Conservation (phyloP, 2,329 filamentous ascomycete species). For the Diaporthe longicolla region DNA sequence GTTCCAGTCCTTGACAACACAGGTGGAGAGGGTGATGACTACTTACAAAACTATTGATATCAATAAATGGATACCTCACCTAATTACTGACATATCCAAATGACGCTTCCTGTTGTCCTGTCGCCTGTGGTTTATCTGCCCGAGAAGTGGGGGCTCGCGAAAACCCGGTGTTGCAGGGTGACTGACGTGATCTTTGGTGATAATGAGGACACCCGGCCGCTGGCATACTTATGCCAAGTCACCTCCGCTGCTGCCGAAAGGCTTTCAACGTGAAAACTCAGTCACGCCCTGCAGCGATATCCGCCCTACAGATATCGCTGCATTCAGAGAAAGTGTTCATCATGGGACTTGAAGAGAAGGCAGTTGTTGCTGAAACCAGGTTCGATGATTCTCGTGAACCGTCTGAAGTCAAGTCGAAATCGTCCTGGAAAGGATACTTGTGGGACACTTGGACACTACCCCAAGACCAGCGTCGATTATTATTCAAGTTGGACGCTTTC, state of each 20-base stretch:
- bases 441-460: constrained; percentile 56
- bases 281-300: background rate
- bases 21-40: background rate
- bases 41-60: background rate
- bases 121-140: background rate
- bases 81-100: background rate
- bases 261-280: background rate
- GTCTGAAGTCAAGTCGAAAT: constrained; percentile 43
- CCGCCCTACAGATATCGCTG: background rate
- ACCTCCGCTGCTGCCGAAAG: background rate
- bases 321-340: background rate
- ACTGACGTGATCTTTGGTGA: constrained; percentile 30
- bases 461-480: constrained; percentile 50
- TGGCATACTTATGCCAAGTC: constrained; percentile 15
- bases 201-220: constrained; percentile 9
- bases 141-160: constrained; percentile 28
- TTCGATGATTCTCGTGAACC: constrained; percentile 37
- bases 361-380: constrained; percentile 9
- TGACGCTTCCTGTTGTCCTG: background rate
- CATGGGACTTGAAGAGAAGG: constrained; percentile 19
- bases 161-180: constrained; percentile 22
- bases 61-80: background rate
- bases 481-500: constrained; percentile 54
- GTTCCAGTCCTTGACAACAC: too few relatives aligned
- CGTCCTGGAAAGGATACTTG: constrained; percentile 55